Evolutionary conservation across 805 yeast genomes (phyloP).

Genomic region (Candida methanosorbosa): DNA sequence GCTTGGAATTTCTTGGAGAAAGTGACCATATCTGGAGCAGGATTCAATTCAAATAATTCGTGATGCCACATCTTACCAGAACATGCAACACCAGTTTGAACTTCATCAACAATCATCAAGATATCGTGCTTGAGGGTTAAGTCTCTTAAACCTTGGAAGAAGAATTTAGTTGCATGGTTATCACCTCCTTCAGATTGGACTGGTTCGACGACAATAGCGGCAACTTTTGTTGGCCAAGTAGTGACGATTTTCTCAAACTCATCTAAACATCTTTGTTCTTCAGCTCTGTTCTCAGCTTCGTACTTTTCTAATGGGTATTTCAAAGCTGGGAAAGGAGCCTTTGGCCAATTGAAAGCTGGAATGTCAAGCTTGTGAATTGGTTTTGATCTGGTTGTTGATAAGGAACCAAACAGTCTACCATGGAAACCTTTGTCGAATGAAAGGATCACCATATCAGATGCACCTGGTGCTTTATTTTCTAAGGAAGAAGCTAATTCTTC

Average conservation of each 20-base stretch:
- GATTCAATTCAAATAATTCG: slow-evolving; percentile 53
- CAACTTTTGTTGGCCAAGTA: slow-evolving; percentile 33
- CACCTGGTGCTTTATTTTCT: slow-evolving; percentile 44
- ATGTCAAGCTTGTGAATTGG: slow-evolving; percentile 50
- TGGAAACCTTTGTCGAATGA: slow-evolving; percentile 50
- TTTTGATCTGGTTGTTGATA: slow-evolving; percentile 47
- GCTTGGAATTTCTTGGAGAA: slow-evolving; percentile 68
- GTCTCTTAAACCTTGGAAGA: slow-evolving; percentile 56
- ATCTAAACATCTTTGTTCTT: slow-evolving; percentile 39
- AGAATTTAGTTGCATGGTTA: slow-evolving; percentile 58
- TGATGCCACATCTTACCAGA: slow-evolving; percentile 70
- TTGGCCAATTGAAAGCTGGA: slow-evolving; percentile 55
- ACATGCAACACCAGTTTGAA: slow-evolving; percentile 70
- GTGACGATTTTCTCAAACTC: slow-evolving; percentile 32
- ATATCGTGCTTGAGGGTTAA: slow-evolving; percentile 48
- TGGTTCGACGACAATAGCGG: slow-evolving; percentile 73
- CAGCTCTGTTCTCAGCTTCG: slow-evolving; percentile 40
- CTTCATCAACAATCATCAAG: slow-evolving; percentile 61
- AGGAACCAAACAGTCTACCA: slow-evolving; percentile 48
- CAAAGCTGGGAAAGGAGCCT: slow-evolving; percentile 64
- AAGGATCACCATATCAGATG: slow-evolving; percentile 42
- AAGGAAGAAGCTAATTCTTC: slow-evolving; percentile 40
- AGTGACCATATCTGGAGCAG: slow-evolving; percentile 62
- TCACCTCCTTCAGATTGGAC: slow-evolving; percentile 91
- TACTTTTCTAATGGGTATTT: slow-evolving; percentile 73